Base-by-base conservation (phyloP, 345 rosid species). In the Cardiospermum halicacabum region DNA sequence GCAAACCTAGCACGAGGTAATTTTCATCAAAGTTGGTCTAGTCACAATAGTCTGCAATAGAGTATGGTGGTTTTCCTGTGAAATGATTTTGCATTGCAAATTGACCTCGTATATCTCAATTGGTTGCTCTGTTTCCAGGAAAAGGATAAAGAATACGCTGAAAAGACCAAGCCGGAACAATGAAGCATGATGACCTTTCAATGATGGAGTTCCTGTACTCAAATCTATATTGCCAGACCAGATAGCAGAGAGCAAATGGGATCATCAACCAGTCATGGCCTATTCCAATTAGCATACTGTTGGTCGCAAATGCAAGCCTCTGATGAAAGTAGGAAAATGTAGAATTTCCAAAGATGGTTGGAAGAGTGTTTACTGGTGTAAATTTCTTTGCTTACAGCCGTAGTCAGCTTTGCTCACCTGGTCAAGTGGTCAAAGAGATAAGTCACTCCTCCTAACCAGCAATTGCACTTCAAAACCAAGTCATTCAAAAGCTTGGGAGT, bases 1-100 rank as follows among this genome's bases (percentile, higher is more conserved):
- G 66, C 68, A 77, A 66, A 68, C 70, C 70, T 61, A n/a, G 39
- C 6, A 76, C 51, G 56, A 80, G 85, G 84, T 82, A 77, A 65
- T 58, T 68, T 54, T 51, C n/a, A n/a, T 58, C 11, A 48, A 53
- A 34, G 24, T 64, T 18, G 6, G 19, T 7, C n/a, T 6, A 36
- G 16, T 27, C 34, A 54, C 18, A 27, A 27, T 22, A 11, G 0
- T 40, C 13, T 3, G 60, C 60, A 16, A 0, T 51, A 7, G 11
- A 25, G 27, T 49, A 53, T 53, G 39, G 34, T 18, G n/a, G 8
- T 30, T 24, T 36, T 36, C 10, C 13, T 12, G n/a, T 54, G 42
- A 28, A 65, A 11, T 15, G 4, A 22, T 27, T 12, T 3, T 53
- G 57, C 28, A 7, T 40, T 40, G 11, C 39, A 11, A 28, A 54